phyloP scores from a whole-genome alignment of 306 rosid species.

The Prunus persica region Prunus_persica_NCBIv2 NC_034014.1:2901501-2902000 shows the following conservation, averaged over 20 bases:
- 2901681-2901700: not conserved
- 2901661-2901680: not conserved
- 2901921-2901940: too few relatives aligned
- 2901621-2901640: not conserved
- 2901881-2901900: too few relatives aligned
- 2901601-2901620: not conserved
- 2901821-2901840: too few relatives aligned
- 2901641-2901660: not conserved
- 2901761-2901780: not conserved
- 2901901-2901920: too few relatives aligned
- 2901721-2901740: not conserved
- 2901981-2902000: not conserved
- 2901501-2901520: not conserved
- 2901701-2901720: not conserved
- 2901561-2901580: constrained; percentile 6
- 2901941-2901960: too few relatives aligned
- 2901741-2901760: not conserved
- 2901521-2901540: constrained; percentile 16
- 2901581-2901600: not conserved
- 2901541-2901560: not conserved
- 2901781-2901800: not conserved
- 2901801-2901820: not conserved
- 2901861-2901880: too few relatives aligned
- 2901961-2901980: too few relatives aligned
- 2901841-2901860: too few relatives aligned